These are phyloP conservation scores for Pseudomassariella vexata DNA, from an alignment of 2,329 filamentous ascomycete species.

Conservation along the genomic window DNA sequence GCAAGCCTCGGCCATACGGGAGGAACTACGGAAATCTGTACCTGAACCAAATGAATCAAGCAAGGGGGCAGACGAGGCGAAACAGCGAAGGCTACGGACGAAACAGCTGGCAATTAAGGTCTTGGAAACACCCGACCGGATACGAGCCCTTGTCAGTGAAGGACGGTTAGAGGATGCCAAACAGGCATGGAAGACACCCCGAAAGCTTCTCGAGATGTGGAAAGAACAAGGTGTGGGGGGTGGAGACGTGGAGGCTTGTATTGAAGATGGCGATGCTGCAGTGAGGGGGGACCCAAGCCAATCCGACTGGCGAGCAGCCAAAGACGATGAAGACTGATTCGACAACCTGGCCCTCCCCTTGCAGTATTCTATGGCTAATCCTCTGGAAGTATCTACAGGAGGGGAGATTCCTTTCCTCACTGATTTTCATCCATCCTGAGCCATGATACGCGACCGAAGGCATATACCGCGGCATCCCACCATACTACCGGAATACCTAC, in stretches of 20 bases:
- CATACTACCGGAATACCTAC: too few species aligned
- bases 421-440: too few species aligned
- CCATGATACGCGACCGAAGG: too few species aligned
- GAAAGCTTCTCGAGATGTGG: conserved; percentile 47
- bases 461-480: too few species aligned
- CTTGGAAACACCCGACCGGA: conserved; percentile 52
- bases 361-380: too few species aligned
- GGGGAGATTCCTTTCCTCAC: too few species aligned
- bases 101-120: conserved; percentile 58
- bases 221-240: conserved; percentile 49
- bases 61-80: conserved; percentile 26
- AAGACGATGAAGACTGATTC: conserved; percentile 13
- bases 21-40: conserved; percentile 41
- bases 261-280: conserved; percentile 50
- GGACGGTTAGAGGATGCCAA: conserved; percentile 58
- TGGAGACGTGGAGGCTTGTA: conserved; percentile 44
- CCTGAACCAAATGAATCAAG: conserved; percentile 38
- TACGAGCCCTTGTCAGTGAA: conserved; percentile 52
- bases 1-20: conserved; percentile 49
- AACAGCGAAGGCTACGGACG: conserved; percentile 30
- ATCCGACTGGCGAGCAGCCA: conserved; percentile 18
- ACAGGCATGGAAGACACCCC: conserved; percentile 49
- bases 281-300: conserved; percentile 25
- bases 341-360: too few species aligned
- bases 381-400: too few species aligned